Base-by-base conservation (phyloP, 2,329 filamentous ascomycete species). In the Cytospora piceicola region DNA sequence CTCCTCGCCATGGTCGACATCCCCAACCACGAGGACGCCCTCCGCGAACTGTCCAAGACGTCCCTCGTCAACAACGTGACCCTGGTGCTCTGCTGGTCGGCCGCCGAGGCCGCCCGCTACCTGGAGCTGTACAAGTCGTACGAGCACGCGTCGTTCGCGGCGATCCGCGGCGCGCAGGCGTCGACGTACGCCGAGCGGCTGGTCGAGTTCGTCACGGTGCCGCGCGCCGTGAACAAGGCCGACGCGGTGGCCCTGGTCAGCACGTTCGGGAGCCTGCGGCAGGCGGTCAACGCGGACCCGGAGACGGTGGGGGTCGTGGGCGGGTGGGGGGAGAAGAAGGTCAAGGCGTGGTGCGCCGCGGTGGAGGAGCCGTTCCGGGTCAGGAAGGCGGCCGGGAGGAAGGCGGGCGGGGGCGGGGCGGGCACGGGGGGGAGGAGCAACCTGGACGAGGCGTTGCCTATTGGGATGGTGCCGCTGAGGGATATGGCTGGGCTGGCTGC, bases 311-410 rank as follows among this genome's bases (percentile, higher is more conserved):
- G 88, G 17, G 81, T 92, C 68, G 88, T 99, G n/a, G 86, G 89
- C 34, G 95, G 95, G 0, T 99, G 94, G 94, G 95, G 95, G 39
- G 92, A 96, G 77, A 93, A 92, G 80, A 99, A 99, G 78, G 93
- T 97, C 27, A 90, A 91, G 77, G 86, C 88, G 65, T 98, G 94
- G 94, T 90, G 85, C 70, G 85, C 82, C 64, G 90, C 91, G 12
- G 90, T 97, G 1, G 86, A 92, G 67, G 93, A 96, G 77, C 92
- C 93, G 0, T 97, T 98, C 72, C 82, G 92, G 65, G 87, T 90
- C 6, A 87, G 88, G 71, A 90, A 90, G 72, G 86, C 91, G 2
- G 86, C 84, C n/a, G 91, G 80, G 73, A 72, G 77, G 63, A 71
- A 69, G 29, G 66, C 69, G n/a, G 72, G 68, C 55, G 75, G n/a